phyloP scores from a whole-genome alignment of 345 rosid species.

The Pugionium cornutum region DNA sequence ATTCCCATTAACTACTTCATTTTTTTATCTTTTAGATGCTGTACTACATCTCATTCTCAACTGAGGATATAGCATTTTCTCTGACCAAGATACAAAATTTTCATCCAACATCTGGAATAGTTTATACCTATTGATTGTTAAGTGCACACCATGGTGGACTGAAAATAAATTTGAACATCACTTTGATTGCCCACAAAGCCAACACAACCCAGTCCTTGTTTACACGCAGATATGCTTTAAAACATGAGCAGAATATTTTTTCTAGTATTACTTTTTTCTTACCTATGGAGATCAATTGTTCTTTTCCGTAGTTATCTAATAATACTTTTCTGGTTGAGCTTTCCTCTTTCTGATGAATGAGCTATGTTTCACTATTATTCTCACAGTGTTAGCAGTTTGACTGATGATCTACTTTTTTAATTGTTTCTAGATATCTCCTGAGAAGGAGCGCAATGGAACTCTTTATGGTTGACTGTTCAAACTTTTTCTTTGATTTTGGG shows the following conservation, averaged over 20 bases:
- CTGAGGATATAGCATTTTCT: not conserved
- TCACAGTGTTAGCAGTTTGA: conserved; percentile 19
- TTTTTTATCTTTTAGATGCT: conserved; percentile 18
- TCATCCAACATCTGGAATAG: conserved; percentile 4
- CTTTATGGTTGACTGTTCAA: conserved; percentile 94
- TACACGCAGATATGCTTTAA: not conserved
- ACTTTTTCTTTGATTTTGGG: conserved; percentile 97
- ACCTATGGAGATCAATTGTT: not conserved
- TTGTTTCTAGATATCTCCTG: conserved; percentile 64
- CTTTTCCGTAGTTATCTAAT: not conserved
- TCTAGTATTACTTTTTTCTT: not conserved
- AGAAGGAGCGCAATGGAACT: conserved; percentile 98
- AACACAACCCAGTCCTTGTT: conserved; percentile 3
- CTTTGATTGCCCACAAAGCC: conserved; percentile 11
- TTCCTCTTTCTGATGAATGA: conserved; percentile 21
- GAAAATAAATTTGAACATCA: conserved; percentile 2
- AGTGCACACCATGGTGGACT: conserved; percentile 4
- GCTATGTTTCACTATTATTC: conserved; percentile 4
- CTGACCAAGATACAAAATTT: conserved; percentile 8
- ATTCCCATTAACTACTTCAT: conserved; percentile 5
- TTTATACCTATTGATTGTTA: not conserved
- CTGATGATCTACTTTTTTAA: conserved; percentile 29
- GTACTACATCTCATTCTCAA: too few relatives aligned
- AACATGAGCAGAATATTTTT: conserved; percentile 4
- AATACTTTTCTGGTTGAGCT: conserved; percentile 10